A percentile compares a stretch with the other conserved stretches of the same genome.
phyloP scores from a whole-genome alignment of 192 early-diverging fungal genomes.

The Coemansia sp. region DNA sequence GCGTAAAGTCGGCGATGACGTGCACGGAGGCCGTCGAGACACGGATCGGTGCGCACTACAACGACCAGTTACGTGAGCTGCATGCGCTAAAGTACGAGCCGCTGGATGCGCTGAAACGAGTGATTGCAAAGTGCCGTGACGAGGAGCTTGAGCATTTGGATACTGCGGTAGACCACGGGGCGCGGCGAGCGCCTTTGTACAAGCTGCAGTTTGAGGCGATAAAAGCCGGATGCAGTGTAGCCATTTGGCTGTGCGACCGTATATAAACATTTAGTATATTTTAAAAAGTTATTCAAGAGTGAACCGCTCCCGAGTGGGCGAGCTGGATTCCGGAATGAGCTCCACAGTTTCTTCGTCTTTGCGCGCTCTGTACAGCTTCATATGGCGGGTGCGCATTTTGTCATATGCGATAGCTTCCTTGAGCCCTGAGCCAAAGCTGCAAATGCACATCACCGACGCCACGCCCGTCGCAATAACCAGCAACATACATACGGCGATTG shows the following conservation, averaged over 20 bases:
- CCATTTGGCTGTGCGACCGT: conserved; percentile 88
- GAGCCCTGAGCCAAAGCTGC: conserved; percentile 47
- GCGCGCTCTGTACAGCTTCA: conserved; percentile 21
- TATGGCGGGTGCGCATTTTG: conserved; percentile 32
- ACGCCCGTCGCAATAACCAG: conserved; percentile 34
- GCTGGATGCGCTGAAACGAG: conserved; percentile 59
- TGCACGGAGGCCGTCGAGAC: conserved; percentile 98
- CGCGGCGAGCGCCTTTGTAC: conserved; percentile 80
- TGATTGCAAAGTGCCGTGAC: conserved; percentile 85
- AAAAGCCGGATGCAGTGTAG: conserved; percentile 81
- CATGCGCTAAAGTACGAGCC: conserved; percentile 67
- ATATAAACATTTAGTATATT: conserved; percentile 53
- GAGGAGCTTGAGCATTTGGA: conserved; percentile 94
- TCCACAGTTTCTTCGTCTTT: conserved; percentile 15
- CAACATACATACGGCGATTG: conserved; percentile 37
- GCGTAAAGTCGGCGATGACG: conserved; percentile 97
- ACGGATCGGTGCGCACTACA: conserved; percentile 93
- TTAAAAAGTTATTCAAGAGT: conserved; percentile 18
- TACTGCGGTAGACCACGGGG: conserved; percentile 84
- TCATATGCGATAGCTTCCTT: conserved; percentile 52
- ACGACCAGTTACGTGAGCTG: conserved; percentile 90
- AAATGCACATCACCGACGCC: conserved; percentile 31
- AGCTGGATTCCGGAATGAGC: conserved; percentile 11
- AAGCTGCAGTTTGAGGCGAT: conserved; percentile 72
- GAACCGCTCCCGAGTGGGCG: conserved; percentile 29